phyloP scores from a whole-genome alignment of 2,329 filamentous ascomycete genomes.

The Monosporascus sp. region DNA sequence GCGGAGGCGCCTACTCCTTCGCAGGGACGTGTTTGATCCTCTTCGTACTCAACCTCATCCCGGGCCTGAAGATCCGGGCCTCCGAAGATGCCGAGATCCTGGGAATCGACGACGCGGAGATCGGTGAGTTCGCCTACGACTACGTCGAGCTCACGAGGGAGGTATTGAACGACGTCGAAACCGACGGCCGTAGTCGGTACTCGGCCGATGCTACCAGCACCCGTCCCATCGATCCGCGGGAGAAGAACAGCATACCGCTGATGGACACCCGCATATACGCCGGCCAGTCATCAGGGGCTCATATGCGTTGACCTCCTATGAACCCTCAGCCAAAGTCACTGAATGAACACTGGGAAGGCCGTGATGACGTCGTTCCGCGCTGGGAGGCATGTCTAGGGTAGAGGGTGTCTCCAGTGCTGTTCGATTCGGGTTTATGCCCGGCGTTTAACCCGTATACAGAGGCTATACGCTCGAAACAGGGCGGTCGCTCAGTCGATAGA shows the following conservation, averaged over 20 bases:
- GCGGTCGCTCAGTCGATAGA: no score
- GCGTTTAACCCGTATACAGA: no score
- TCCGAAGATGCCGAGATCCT: slow-evolving; percentile 74
- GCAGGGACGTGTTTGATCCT: slow-evolving; percentile 72
- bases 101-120: slow-evolving; percentile 84
- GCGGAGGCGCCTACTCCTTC: slow-evolving; percentile 76
- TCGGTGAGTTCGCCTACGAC: slow-evolving; percentile 94
- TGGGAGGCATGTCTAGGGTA: no score
- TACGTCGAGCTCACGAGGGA: slow-evolving; percentile 70
- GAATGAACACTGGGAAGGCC: background rate
- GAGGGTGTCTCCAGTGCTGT: no score
- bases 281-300: slow-evolving; percentile 25
- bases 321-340: background rate
- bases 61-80: slow-evolving; percentile 69
- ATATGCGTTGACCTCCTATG: background rate
- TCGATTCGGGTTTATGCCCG: no score
- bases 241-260: slow-evolving; percentile 47
- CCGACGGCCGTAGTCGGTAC: slow-evolving; percentile 39
- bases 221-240: slow-evolving; percentile 35
- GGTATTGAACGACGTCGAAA: slow-evolving; percentile 43
- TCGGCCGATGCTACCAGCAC: slow-evolving; percentile 32
- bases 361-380: background rate
- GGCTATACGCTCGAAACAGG: no score
- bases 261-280: slow-evolving; percentile 40
- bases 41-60: slow-evolving; percentile 73